Evolutionary conservation across 2,329 filamentous ascomycete genomes (phyloP).

Genomic region (Phialemonium atrogriseum): DNA sequence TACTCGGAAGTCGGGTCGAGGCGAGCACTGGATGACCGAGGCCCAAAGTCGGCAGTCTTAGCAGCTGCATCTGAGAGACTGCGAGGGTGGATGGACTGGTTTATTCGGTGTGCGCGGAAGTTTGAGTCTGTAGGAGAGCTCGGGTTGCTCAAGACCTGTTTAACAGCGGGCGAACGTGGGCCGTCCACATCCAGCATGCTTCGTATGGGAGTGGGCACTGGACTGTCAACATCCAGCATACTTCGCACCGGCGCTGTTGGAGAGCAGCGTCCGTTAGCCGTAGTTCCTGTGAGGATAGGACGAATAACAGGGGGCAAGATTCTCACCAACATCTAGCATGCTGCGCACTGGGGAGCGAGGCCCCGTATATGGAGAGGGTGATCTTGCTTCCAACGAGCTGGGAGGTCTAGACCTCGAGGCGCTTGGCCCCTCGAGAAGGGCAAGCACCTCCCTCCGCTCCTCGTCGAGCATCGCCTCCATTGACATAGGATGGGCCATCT

Average conservation of each 20-base stretch:
- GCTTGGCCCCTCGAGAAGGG: constrained; percentile 49
- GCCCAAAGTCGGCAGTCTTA: constrained; percentile 39
- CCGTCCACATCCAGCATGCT: constrained; percentile 45
- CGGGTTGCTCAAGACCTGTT: constrained; percentile 31
- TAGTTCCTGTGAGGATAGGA: constrained; percentile 7
- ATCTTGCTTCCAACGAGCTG: constrained; percentile 28
- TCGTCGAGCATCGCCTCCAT: constrained; percentile 70
- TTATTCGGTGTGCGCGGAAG: constrained; percentile 21
- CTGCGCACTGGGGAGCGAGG: constrained; percentile 61
- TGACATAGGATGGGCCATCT: constrained; percentile 50
- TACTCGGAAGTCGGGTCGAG: constrained; percentile 44
- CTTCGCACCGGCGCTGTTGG: constrained; percentile 39
- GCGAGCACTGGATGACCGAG: constrained; percentile 21
- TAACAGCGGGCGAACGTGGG: constrained; percentile 20
- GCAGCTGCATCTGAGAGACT: constrained; percentile 47
- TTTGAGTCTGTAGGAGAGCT: constrained; percentile 36
- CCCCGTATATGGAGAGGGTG: constrained; percentile 45
- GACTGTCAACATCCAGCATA: constrained; percentile 53
- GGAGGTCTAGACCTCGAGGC: constrained; percentile 20
- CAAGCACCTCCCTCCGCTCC: constrained; percentile 66
- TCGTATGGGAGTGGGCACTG: constrained; percentile 30
- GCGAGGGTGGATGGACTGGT: constrained; percentile 29
- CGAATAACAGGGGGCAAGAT: constrained; percentile 17
- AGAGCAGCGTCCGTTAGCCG: constrained; percentile 25
- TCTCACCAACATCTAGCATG: constrained; percentile 54